A percentile compares a stretch with the other conserved stretches of the same genome.
Conservation (phyloP, 1,284 basidiomycete genomes). For the Tilletia walkeri region DNA sequence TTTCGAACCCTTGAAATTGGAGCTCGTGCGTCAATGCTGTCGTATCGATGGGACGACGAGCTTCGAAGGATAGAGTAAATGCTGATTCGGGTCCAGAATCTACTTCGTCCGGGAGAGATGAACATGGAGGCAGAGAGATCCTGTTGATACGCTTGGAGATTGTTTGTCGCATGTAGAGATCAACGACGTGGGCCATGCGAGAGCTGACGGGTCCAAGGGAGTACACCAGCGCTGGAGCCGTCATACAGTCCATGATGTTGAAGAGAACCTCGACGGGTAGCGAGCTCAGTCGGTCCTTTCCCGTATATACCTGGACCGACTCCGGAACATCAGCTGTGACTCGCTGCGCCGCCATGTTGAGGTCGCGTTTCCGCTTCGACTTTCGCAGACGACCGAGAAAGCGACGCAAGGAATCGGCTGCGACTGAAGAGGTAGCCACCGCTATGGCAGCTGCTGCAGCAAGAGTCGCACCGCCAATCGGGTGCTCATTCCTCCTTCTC, state of each 20-base stretch:
- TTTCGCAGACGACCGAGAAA: too few relatives aligned
- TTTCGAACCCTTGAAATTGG: neutral
- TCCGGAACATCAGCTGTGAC: neutral
- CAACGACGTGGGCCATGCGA: neutral
- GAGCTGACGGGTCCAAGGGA: conserved; percentile 5
- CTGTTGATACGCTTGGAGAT: neutral
- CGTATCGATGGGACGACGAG: conserved; percentile 10
- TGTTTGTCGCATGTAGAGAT: neutral
- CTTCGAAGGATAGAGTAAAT: conserved; percentile 9
- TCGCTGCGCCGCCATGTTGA: too few relatives aligned
- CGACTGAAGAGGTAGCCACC: too few relatives aligned
- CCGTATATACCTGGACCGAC: too few relatives aligned
- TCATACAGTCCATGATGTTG: neutral
- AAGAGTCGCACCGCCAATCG: too few relatives aligned
- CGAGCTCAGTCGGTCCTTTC: neutral
- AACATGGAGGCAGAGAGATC: neutral
- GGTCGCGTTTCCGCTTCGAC: too few relatives aligned
- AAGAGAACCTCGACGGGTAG: neutral
- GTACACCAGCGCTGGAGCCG: neutral
- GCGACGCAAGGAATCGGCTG: too few relatives aligned
- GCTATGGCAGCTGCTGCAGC: too few relatives aligned
- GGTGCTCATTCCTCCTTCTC: too few relatives aligned
- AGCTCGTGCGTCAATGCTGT: conserved; percentile 2
- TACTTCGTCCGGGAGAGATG: neutral
- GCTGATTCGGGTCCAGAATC: neutral